Evolutionary conservation across 306 rosid genomes (phyloP), one percentile per base, ranked within the genome.

Genomic region (Cicer yamashitae): DNA sequence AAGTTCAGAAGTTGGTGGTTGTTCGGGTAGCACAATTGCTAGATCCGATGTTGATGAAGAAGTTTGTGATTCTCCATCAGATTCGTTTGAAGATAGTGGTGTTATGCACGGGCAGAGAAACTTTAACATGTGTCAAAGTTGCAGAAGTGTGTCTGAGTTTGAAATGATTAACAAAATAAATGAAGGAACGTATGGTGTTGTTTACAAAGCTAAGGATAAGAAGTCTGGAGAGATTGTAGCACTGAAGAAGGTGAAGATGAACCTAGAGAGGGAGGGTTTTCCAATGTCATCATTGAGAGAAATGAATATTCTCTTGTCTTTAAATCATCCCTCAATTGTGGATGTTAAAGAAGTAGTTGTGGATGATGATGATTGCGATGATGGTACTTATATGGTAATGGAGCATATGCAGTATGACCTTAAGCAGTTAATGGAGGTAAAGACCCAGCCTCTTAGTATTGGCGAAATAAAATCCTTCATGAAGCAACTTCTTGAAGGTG

Each of bases 141-240:
- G 97, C 79, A 80, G 97, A 83, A 89, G 86, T 61, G 93, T 92
- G 65, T 84, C 77, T 0, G 98, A 90, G 78, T 96, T 83, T 85
- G 96, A 91, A 72, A 92, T 83, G 84, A 83, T 93, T 67, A 91
- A 88, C 83, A 91, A 93, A 83, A 91, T 93, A 65, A 88, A 86
- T 67, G 99, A 96, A 86, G 99, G 99, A 58, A 96, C 99, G 44
- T 96, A 96, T 57, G 98, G 99, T 37, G 86, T 96, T 86, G 99
- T 96, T 53, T 96, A 85, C 70, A 92, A 88, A 87, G 99, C 97
- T 61, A 90, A 48, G 81, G 98, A 96, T 84, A 92, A 85, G 83
- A 89, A 86, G 78, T 86, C 88, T 0, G 99, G 96, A 53, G 93
- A 90, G 76, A 50, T 90, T n/a, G 92, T 88, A 13, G 99, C 98